Base-by-base conservation (phyloP, 2,329 filamentous ascomycete species). In the Pseudovirgaria hyperparasitica region DNA sequence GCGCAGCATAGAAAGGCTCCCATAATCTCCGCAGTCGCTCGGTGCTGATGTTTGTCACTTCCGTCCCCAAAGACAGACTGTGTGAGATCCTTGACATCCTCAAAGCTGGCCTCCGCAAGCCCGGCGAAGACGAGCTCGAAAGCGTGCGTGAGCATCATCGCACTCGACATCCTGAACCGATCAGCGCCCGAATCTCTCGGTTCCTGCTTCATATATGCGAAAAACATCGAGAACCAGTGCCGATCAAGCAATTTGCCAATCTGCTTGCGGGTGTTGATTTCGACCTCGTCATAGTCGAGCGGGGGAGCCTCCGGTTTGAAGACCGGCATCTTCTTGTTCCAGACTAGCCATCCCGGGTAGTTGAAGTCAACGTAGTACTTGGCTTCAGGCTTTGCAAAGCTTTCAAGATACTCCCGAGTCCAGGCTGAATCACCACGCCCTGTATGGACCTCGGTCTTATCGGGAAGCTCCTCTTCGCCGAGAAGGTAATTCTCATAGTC, bases 41-140 rank as follows among this genome's bases (percentile, higher is more conserved):
- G 81, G 51, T 98, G 90, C 50, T 98, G 87, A 52, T 98, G 90
- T 55, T 94, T 94, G 50, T 98, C 90, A 42, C 76, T 90, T 7
- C 92, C 90, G 51, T 98, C 87, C 9, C 77, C 87, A 45, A 84
- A 96, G 1, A 92, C 74, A 2, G 72, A 70, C 32, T 70, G 62
- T 5, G 81, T 72, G 33, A 94, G 65, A 40, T 86, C 76, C 46
- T 87, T 79, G 50, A 98, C 76, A 29, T 98, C 90, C 5, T 87
- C 75, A 42, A 94, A 82, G 0, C 74, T 92, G 14, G 79, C 78
- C 9, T 65, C 62, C 0, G 90, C 85, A 27, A 82, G 60, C 2
- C 75, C 82, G 42, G 80, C 76, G 40, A 92, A 73, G 61, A 94
- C 79, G 16, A 98, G 64, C 40, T 94, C 85, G 43, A 98, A 92